Base-by-base conservation (phyloP, 1,284 basidiomycete species). In the Macrocystidia cucumis region DNA sequence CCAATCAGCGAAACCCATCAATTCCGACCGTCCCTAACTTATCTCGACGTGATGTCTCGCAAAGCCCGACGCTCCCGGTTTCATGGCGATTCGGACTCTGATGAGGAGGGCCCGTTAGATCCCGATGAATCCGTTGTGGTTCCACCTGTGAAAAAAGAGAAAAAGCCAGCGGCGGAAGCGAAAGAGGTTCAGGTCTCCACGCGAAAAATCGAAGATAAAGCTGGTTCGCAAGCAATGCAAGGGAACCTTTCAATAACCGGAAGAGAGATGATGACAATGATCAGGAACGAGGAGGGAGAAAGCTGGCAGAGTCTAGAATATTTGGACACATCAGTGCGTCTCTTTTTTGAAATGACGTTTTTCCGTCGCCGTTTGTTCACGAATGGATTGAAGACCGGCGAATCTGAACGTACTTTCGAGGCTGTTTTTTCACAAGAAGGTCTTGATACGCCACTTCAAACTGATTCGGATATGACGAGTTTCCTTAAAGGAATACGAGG, bases 161-260 rank as follows among this genome's bases (percentile, higher is more conserved):
- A 76, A 49, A 78, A 77, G 47, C 39, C 62, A 0, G 43, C 55
- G 1, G 66, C 60, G 7, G 79, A 82, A 39, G 67, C 72, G 13
- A 81, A 69, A 49, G 86, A 89, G 51, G 76, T 88, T 8, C 81
- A 85, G 46, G 78, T 86, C 11, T 71, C 81, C 14, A 74, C 80
- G 5, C 69, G 78, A 31, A 85, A 78, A 55, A 54, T 60, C 9
- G 82, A 84, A 32, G 82, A 85, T 40, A 74, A 74, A 44, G 62
- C 62, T 14, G 59, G 58, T 20, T 45, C 51, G 11, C 59, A 64
- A 29, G 42, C 8, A 8, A 18, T 52, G 44, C 73, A 74, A 46
- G 77, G 78, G 5, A 73, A 76, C 2, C 55, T 84, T 30, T 79
- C 80, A 34, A 53, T 62, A 9, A 72, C 72, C 9, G 65, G 79